Evolutionary conservation across 108 stramenopile genomes (phyloP), one percentile per base, ranked within the genome.

Genomic region (Nitzschia palea): DNA sequence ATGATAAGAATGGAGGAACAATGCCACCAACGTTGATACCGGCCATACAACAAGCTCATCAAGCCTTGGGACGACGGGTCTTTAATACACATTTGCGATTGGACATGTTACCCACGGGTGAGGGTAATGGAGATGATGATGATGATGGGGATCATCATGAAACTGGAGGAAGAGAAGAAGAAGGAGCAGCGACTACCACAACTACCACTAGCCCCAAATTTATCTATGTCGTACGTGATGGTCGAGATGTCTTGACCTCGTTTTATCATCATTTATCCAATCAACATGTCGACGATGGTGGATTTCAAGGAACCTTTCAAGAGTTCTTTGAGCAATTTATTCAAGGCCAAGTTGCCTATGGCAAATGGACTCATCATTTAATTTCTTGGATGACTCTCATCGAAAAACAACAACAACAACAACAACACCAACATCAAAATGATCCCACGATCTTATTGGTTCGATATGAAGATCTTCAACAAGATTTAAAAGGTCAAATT

Each of bases 181-280:
- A n/a, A n/a, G n/a, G n/a, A n/a, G n/a, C n/a, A n/a, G n/a, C n/a
- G n/a, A n/a, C 47, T 37, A n/a, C 20, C 55, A 28, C 67, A 67
- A 29, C 33, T 67, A 29, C 67, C 67, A 63, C 8, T 4, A 42
- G 69, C 43, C 77, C 78, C 4, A 82, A 75, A 67, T 81, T 74
- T 56, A 62, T 91, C 30, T 91, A 91, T 61, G 75, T 91, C 3
- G 70, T 82, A 1, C 70, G 89, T 3, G 64, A 83, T 65, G 69
- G 62, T 28, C 63, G 68, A 14, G 89, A 91, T 65, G 80, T 74
- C 1, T 61, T 80, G 60, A 63, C 73, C 9, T 79, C 77, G 22
- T 91, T 91, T 67, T 87, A 81, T 57, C 82, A 87, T 62, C 89
- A 91, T 50, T 54, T 91, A 8, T 67, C 78, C n/a, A 81, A 87